Base-by-base conservation (phyloP, 2,329 filamentous ascomycete genomes). In the Proliferodiscus dingleyae region DNA sequence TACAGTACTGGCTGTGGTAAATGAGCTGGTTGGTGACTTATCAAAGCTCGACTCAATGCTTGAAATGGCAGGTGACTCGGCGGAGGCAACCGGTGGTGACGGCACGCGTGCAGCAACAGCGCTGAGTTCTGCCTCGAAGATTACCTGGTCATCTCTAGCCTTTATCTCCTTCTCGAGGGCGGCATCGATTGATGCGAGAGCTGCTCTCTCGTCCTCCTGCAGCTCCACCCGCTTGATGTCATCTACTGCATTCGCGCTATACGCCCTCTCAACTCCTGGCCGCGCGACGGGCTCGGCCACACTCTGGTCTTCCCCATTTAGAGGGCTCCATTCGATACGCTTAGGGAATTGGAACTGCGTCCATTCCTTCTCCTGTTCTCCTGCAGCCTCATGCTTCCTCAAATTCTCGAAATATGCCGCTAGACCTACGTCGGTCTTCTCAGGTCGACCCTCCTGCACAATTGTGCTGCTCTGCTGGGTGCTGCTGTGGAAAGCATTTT, bases 391-490 rank as follows among this genome's bases (percentile, higher is more conserved):
- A 53, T 83, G 79, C 65, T 86, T 85, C 67, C 91, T 89, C 72
- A 93, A 86, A 44, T 89, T 87, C 66, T 93, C 89, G 61, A 89
- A 94, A 69, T 95, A 96, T 59, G 88, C 89, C 52, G 90, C 89
- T 75, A 97, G 64, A 49, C 85, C 86, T 52, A 78, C 78, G 69
- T 85, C 78, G 47, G 62, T 65, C 53, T 69, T 73, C 33, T 78
- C 75, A 46, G 73, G 69, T 45, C 77, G 77, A 57, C 78, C 73
- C 54, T 86, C 82, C 47, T 72, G 66, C 54, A 74, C 70, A 50
- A 76, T 72, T 50, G 74, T 71, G 40, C 46, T 57, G 21, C 61
- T 56, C 18, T 53, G 51, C 41, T 58, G 59, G 8, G 57, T 49
- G 45, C 59, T 66, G 57, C 69, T 75, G 60, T 89, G 84, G 60